phyloP scores from a whole-genome alignment of 2,329 filamentous ascomycete genomes.

The Drechslera avenae region DNA sequence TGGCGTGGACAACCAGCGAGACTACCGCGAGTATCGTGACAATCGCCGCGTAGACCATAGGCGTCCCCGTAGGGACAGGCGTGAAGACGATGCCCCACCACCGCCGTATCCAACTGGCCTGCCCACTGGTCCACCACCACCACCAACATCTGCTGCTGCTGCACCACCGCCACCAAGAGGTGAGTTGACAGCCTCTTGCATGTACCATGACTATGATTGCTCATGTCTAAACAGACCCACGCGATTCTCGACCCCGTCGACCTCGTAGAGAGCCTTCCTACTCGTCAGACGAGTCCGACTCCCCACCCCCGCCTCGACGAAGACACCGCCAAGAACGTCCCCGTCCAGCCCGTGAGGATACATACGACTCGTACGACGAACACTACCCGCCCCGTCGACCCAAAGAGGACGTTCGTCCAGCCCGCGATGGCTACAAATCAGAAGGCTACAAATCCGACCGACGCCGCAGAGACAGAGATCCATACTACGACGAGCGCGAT shows the following conservation, averaged over 20 bases:
- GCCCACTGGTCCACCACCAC: slow-evolving; percentile 5
- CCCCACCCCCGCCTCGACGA: slow-evolving; percentile 31
- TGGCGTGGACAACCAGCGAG: slow-evolving; percentile 26
- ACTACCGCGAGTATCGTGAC: slow-evolving; percentile 29
- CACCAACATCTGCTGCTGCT: slow-evolving; percentile 7
- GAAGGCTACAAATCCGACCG: slow-evolving; percentile 22
- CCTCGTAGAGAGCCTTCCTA: slow-evolving; percentile 25
- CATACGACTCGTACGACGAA: slow-evolving; percentile 37
- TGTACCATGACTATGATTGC: background rate
- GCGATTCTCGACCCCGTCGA: slow-evolving; percentile 16
- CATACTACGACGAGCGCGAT: slow-evolving; percentile 19
- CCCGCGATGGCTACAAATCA: slow-evolving; percentile 34
- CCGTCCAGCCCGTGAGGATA: slow-evolving; percentile 23
- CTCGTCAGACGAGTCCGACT: slow-evolving; percentile 26
- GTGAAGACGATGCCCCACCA: slow-evolving; percentile 23
- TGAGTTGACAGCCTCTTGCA: background rate
- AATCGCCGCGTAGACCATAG: slow-evolving; percentile 26
- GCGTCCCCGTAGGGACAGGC: slow-evolving; percentile 21
- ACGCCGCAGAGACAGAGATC: slow-evolving; percentile 5
- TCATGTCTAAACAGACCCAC: background rate
- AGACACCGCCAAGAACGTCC: slow-evolving; percentile 27
- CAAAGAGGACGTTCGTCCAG: slow-evolving; percentile 15
- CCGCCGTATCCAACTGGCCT: slow-evolving; percentile 14
- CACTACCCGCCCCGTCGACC: slow-evolving; percentile 27
- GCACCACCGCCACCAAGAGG: slow-evolving; percentile 15